Evolutionary conservation across 352 stramenopile species (phyloP), one percentile per base, ranked within the genome.

Genomic region (Peronospora farinosa): DNA sequence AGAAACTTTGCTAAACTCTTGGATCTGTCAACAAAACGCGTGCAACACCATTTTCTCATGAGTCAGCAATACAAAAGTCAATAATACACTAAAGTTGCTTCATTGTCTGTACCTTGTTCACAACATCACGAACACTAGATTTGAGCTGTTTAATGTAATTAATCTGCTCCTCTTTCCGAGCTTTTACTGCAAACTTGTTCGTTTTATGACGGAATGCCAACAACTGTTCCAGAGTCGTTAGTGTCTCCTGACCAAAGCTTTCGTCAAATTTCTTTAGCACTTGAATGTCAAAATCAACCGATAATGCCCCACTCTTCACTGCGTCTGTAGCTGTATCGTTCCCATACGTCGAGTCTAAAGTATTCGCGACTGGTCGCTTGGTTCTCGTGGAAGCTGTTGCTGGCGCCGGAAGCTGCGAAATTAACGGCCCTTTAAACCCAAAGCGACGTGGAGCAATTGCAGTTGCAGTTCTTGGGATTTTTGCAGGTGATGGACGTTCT

Each of bases 101-200:
- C 13, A 27, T 32, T 32, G 6, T 12, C 16, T 19, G 16, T 51
- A 75, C 69, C 72, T 70, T 71, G 1, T 56, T 54, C 33, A 58
- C 51, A 3, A 86, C 50, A 10, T 60, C 48, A 19, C 63, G 62
- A 15, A 89, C 33, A 1, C 59, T 47, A 0, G 58, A 38, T 50
- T 83, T 84, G 13, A 86, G 65, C 39, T 81, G 67, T 17, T 77
- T 76, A 39, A 80, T 78, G 42, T 82, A 76, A 13, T 35, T 51
- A 28, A 73, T 53, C 46, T 85, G 56, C 44, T 89, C 78, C 30
- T 89, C 75, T 30, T 76, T 69, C 2, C 69, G 47, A 13, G 60
- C 78, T 41, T 82, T 83, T 16, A 67, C 59, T 19, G 82, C 67
- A 39, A 84, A 89, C 40, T 87, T 89, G 40, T 79, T 85, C 17